phyloP scores from a whole-genome alignment of 495 filamentous ascomycete species.

The Letharia lupina region DNA sequence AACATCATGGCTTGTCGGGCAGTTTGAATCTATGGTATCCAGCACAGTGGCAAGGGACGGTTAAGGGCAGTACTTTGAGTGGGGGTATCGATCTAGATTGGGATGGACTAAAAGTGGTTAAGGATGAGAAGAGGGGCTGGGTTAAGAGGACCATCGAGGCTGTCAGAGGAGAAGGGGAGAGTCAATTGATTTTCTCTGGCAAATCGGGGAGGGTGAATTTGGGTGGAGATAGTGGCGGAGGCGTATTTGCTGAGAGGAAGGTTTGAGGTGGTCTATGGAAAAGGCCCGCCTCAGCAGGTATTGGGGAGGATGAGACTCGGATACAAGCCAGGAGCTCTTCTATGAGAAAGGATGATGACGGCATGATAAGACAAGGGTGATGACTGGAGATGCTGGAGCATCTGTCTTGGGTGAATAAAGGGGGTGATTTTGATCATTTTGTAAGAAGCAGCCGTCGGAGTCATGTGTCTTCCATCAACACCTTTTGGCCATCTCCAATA shows the following conservation, averaged over 20 bases:
- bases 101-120: slow-evolving; percentile 17
- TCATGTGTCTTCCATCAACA: background rate
- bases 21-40: slow-evolving; percentile 18
- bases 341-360: background rate
- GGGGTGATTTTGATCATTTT: background rate
- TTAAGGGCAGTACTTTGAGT: slow-evolving; percentile 18
- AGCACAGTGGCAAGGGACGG: slow-evolving; percentile 19
- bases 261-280: background rate
- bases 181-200: slow-evolving; percentile 12
- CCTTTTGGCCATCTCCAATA: background rate
- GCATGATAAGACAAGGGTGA: background rate
- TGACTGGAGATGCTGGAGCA: background rate
- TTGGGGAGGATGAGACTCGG: background rate
- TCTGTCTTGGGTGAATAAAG: background rate
- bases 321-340: no score
- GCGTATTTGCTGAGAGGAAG: background rate
- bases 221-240: slow-evolving; percentile 10
- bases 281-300: background rate
- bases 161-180: slow-evolving; percentile 16
- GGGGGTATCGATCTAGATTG: slow-evolving; percentile 17
- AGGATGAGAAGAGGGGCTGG: slow-evolving; percentile 12
- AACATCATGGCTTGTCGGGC: slow-evolving; percentile 15
- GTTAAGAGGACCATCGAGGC: slow-evolving; percentile 12
- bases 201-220: slow-evolving; percentile 17
- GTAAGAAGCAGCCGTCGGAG: background rate